phyloP scores from a whole-genome alignment of 306 rosid genomes.

The Cucumis cinereus region DNA sequence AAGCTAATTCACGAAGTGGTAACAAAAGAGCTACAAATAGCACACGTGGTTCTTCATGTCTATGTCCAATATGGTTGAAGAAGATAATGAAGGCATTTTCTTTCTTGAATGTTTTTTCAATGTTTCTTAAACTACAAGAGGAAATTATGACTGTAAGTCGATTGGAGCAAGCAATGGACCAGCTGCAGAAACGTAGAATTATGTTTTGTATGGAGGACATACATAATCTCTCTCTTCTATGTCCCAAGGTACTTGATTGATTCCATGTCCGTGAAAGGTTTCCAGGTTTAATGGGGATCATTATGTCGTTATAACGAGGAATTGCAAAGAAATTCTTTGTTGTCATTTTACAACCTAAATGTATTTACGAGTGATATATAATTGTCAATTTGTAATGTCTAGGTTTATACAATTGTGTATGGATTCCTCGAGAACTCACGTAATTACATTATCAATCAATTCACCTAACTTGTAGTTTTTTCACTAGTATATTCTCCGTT shows the following conservation, averaged over 20 bases:
- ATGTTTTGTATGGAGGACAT: conserved; percentile 38
- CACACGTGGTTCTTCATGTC: conserved; percentile 26
- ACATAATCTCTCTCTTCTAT: conserved; percentile 47
- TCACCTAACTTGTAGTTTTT: background rate
- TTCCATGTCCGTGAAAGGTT: background rate
- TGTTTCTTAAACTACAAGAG: conserved; percentile 38
- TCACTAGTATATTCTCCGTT: background rate
- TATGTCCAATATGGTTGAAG: conserved; percentile 86
- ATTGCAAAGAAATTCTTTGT: background rate
- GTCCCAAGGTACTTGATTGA: conserved; percentile 52
- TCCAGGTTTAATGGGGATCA: background rate
- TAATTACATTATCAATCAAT: background rate
- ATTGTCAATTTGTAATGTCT: background rate
- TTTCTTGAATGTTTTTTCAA: conserved; percentile 53
- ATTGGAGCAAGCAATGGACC: conserved; percentile 43
- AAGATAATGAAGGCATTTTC: conserved; percentile 51
- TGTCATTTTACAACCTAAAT: background rate
- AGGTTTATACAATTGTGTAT: background rate
- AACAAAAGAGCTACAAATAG: conserved; percentile 7
- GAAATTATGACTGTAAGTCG: conserved; percentile 16
- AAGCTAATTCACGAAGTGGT: conserved; percentile 19
- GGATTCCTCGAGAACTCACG: background rate
- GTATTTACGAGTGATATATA: background rate
- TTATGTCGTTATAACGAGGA: background rate
- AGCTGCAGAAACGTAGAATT: conserved; percentile 42